Percentiles rank a stretch among this genome's conserved stretches.
Conservation (phyloP, 768 basidiomycete genomes). For the Lactarius trivialis region DNA sequence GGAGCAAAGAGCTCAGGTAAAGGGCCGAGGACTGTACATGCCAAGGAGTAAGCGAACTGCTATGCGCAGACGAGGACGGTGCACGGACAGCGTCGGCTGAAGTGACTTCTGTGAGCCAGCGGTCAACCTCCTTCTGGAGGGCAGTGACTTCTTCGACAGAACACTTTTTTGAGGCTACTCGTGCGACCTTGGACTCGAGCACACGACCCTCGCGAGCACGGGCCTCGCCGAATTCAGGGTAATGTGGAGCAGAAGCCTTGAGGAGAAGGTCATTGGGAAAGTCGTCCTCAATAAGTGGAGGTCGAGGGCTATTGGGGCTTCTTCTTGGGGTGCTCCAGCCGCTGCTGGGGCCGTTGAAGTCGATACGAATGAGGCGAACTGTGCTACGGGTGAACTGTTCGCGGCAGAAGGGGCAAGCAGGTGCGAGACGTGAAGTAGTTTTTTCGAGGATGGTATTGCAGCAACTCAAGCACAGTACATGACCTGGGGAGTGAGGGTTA, state of each 20-base stretch:
- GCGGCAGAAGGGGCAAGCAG: conserved; percentile 81
- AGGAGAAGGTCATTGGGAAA: conserved; percentile 31
- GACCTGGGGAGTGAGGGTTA: conserved; percentile 43
- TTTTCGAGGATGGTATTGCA: conserved; percentile 79
- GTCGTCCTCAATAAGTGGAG: conserved; percentile 40
- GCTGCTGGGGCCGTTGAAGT: conserved; percentile 50
- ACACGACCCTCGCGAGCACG: conserved; percentile 46
- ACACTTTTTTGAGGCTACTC: conserved; percentile 78
- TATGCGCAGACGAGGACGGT: conserved; percentile 23
- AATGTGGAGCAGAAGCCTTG: conserved; percentile 28
- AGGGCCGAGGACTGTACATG: conserved; percentile 53
- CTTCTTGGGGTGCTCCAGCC: conserved; percentile 62
- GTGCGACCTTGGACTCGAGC: conserved; percentile 72
- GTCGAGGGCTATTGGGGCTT: conserved; percentile 38
- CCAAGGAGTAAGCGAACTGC: conserved; percentile 10
- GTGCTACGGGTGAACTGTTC: conserved; percentile 61
- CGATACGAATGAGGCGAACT: conserved; percentile 73
- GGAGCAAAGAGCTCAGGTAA: conserved; percentile 66
- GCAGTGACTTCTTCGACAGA: conserved; percentile 78
- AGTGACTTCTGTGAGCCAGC: conserved; percentile 61
- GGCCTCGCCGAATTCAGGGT: conserved; percentile 29
- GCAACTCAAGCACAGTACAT: conserved; percentile 72
- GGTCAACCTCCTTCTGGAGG: conserved; percentile 72
- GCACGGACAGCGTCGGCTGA: conserved; percentile 56
- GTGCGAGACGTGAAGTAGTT: conserved; percentile 60